These are phyloP conservation scores for Xylaria sp. DNA, from an alignment of 2,329 filamentous ascomycete species.

Conservation along the genomic window DNA sequence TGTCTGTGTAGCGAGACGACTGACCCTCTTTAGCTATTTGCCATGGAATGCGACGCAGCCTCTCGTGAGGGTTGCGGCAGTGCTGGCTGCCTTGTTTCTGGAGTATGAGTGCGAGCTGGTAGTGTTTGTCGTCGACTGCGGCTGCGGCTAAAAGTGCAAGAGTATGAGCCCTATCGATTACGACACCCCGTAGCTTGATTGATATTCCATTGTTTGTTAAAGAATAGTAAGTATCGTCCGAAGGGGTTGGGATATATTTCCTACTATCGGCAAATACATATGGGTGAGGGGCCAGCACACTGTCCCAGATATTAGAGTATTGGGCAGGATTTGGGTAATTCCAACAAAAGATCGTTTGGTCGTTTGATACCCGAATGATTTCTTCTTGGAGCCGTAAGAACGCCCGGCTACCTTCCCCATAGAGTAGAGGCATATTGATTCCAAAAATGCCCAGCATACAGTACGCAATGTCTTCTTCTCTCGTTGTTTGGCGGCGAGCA, in stretches of 20 bases:
- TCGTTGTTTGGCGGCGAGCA: neutral
- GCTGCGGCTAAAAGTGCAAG: neutral
- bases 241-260: neutral
- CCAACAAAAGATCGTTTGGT: conserved; percentile 28
- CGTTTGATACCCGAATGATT: conserved; percentile 24
- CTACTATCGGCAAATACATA: neutral
- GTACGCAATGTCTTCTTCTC: neutral
- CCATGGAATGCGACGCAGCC: neutral
- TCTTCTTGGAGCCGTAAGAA: conserved; percentile 33
- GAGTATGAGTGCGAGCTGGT: neutral
- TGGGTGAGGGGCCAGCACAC: conserved; percentile 11
- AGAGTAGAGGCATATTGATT: conserved; percentile 38
- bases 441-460: conserved; percentile 33
- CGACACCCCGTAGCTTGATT: neutral
- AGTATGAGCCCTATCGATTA: neutral
- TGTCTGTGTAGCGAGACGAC: neutral
- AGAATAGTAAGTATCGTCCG: neutral
- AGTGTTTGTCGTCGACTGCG: neutral
- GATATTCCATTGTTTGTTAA: neutral
- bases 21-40: neutral
- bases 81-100: neutral
- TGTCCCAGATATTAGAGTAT: neutral
- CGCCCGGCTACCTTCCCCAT: conserved; percentile 27
- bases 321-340: neutral
- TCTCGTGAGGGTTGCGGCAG: neutral